Base-by-base conservation (phyloP, 2,329 filamentous ascomycete species). In the Neopestalotiopsis sp. region DNA sequence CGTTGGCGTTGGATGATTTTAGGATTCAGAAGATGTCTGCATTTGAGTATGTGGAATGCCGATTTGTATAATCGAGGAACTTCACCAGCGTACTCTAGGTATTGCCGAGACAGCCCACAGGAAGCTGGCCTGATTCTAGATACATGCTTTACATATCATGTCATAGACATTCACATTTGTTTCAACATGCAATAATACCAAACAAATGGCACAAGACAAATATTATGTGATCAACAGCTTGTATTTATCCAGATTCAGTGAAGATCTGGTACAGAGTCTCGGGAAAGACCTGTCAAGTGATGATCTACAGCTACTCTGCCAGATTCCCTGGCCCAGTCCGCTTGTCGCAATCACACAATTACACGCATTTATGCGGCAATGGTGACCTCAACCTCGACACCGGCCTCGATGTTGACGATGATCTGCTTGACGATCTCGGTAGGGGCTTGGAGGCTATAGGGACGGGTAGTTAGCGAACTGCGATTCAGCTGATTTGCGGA, bases 381-480 rank as follows among this genome's bases (percentile, higher is more conserved):
- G 82, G 93, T 96, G 78, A 96, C 93, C 89, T 96, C 93, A 78
- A 96, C 93, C 89, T 96, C 93, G 81, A 96, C 93, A 87, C 93
- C 93, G 75, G 93, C 93, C 88, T 96, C 93, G 83, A 96, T 96
- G 88, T 96, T 97, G 89, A 96, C 92, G 83, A 96, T 96, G 88
- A 96, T 95, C 86, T 94, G 92, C 92, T 97, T 97, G 87, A 97
- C 93, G 76, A 95, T 92, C 91, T 99, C 96, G 80, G 96, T 99
- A 73, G 96, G 96, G 79, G 96, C 96, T 87, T 97, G 95, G 76
- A 99, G 89, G 85, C 91, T 93, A 63, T 38, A 45, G 13, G 17
- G 10, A 9, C 34, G 64, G 72, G 58, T 24, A 38, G 28, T 28
- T 42, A 30, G 65, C 74, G 62, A 14, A 20, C 24, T 61, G 61